Conservation (phyloP, 139 green algal genomes). For the Chlamydomonas incerta region DNA sequence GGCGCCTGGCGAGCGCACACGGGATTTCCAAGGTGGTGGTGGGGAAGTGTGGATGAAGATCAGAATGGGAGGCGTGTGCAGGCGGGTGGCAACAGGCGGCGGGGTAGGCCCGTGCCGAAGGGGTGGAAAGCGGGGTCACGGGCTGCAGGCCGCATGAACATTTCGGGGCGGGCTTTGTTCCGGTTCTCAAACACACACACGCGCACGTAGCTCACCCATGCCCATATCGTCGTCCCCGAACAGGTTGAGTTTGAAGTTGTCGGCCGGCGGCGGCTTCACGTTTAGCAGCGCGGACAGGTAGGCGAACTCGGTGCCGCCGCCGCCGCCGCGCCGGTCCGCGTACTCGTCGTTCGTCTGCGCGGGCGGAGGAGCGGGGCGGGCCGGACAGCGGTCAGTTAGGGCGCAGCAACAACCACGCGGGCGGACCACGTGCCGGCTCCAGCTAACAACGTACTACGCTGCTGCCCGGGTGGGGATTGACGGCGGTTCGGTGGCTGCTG, state of each 20-base stretch:
- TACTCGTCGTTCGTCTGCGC: constrained; percentile 42
- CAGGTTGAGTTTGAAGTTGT: constrained; percentile 59
- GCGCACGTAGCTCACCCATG: background rate
- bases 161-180: too few species aligned
- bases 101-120: too few species aligned
- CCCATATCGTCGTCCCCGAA: constrained; percentile 32
- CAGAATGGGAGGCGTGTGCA: too few species aligned
- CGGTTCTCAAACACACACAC: too few species aligned
- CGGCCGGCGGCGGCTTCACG: constrained; percentile 42
- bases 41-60: background rate
- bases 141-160: too few species aligned
- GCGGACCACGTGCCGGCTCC: background rate
- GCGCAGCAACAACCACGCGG: background rate
- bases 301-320: constrained; percentile 32
- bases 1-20: background rate
- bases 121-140: too few species aligned
- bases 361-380: background rate
- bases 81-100: too few species aligned
- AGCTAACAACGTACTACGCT: too few species aligned
- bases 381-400: too few species aligned
- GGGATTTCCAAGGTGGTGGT: background rate
- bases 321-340: background rate
- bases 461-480: too few species aligned
- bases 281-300: constrained; percentile 48
- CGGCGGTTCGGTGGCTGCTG: too few species aligned